Percentiles rank a stretch among this genome's conserved stretches.
phyloP scores from a whole-genome alignment of 805 yeast genomes.

The Schizosaccharomyces lindneri region DNA sequence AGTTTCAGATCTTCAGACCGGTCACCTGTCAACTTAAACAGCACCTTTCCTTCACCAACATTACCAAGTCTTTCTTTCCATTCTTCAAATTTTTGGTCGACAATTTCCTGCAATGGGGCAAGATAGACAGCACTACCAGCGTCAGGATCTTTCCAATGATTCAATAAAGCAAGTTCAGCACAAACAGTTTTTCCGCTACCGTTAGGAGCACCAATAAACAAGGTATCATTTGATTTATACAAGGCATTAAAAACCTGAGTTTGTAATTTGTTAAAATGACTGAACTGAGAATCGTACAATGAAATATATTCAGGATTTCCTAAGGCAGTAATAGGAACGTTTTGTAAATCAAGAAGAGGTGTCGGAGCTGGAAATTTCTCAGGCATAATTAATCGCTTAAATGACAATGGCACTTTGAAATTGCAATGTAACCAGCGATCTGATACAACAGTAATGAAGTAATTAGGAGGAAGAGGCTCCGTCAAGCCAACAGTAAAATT shows the following conservation, averaged over 20 bases:
- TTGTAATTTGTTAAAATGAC: slow-evolving; percentile 43
- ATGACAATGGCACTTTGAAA: slow-evolving; percentile 31
- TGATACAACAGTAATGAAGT: slow-evolving; percentile 46
- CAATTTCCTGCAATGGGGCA: slow-evolving; percentile 32
- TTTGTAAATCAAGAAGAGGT: slow-evolving; percentile 26
- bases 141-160: slow-evolving; percentile 34
- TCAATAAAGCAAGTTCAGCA: slow-evolving; percentile 49
- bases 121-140: slow-evolving; percentile 53
- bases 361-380: slow-evolving; percentile 40
- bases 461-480: slow-evolving; percentile 40
- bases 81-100: slow-evolving; percentile 21
- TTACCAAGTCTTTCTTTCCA: slow-evolving; percentile 31
- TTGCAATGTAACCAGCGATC: slow-evolving; percentile 72
- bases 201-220: slow-evolving; percentile 46
- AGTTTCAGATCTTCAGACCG: slow-evolving; percentile 26
- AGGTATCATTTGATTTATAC: slow-evolving; percentile 30
- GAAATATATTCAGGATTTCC: slow-evolving; percentile 23
- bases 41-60: slow-evolving; percentile 23
- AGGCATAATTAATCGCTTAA: slow-evolving; percentile 31
- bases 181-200: slow-evolving; percentile 52
- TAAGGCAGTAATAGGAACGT: slow-evolving; percentile 25
- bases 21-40: slow-evolving; percentile 37
- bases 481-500: slow-evolving; percentile 39
- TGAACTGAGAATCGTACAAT: slow-evolving; percentile 20
- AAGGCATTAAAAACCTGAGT: slow-evolving; percentile 41